A percentile compares a stretch with the other conserved stretches of the same genome.
Conservation (phyloP, 1,139 yeast genomes). For the Kazachstania sp. region DNA sequence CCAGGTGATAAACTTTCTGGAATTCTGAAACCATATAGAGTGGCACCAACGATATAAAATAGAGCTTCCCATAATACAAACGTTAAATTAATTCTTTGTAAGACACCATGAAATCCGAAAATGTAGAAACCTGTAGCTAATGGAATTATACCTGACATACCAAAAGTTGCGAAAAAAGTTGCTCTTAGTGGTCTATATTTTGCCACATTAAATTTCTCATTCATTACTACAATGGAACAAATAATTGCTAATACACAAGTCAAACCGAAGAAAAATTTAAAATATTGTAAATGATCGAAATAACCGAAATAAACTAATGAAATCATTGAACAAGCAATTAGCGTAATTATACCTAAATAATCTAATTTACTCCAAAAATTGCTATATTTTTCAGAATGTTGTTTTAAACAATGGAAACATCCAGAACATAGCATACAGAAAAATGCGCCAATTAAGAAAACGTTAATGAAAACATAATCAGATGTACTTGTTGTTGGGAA, state of each 20-base stretch:
- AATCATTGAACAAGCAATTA: constrained; percentile 68
- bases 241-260: constrained; percentile 49
- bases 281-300: constrained; percentile 41
- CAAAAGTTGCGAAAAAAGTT: constrained; percentile 68
- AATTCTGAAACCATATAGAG: constrained; percentile 63
- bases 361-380: constrained; percentile 66
- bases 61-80: constrained; percentile 63
- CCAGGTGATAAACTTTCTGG: constrained; percentile 75
- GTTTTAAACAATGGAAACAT: constrained; percentile 66
- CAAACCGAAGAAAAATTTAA: constrained; percentile 40
- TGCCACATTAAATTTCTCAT: constrained; percentile 57
- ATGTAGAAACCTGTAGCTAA: constrained; percentile 43
- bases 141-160: constrained; percentile 74
- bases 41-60: constrained; percentile 70
- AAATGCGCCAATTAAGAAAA: constrained; percentile 45
- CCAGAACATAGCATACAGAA: constrained; percentile 67
- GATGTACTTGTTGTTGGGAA: constrained; percentile 40
- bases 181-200: constrained; percentile 72
- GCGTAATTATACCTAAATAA: constrained; percentile 74
- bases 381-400: constrained; percentile 57
- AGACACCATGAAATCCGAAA: constrained; percentile 42
- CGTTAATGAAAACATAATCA: constrained; percentile 39
- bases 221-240: constrained; percentile 59
- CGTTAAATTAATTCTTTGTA: constrained; percentile 43
- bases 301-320: constrained; percentile 66